Conservation (phyloP, 768 basidiomycete species). For the Auricularia sp. region DNA sequence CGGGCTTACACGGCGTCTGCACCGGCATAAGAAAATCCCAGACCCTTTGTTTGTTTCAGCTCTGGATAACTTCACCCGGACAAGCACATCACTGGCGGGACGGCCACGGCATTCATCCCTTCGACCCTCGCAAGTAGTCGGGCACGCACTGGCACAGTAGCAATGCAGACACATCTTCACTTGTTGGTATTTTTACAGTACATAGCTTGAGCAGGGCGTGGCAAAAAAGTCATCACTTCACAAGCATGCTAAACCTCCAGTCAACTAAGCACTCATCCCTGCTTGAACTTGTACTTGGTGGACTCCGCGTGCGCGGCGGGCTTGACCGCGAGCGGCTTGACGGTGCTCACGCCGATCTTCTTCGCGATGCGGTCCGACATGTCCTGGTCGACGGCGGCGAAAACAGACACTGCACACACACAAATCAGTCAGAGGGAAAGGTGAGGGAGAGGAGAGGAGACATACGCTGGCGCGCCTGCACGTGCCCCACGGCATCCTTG, state of each 20-base stretch:
- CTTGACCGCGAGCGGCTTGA: slow-evolving; percentile 52
- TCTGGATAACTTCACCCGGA: too few relatives aligned
- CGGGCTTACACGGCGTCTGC: too few relatives aligned
- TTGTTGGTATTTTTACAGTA: not conserved
- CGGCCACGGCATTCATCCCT: too few relatives aligned
- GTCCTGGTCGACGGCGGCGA: slow-evolving; percentile 54
- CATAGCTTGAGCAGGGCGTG: not conserved
- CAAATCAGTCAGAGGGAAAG: not conserved
- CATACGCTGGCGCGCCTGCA: slow-evolving; percentile 46
- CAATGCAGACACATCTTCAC: too few relatives aligned
- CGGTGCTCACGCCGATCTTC: slow-evolving; percentile 50
- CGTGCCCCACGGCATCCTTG: slow-evolving; percentile 57
- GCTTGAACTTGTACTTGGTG: not conserved
- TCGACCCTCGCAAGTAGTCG: too few relatives aligned
- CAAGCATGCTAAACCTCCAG: too few relatives aligned
- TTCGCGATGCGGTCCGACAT: slow-evolving; percentile 72
- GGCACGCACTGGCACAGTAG: too few relatives aligned
- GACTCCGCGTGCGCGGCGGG: slow-evolving; percentile 28
- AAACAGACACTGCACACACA: slow-evolving; percentile 24
- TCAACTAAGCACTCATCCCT: too few relatives aligned
- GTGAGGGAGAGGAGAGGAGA: slow-evolving; percentile 22
- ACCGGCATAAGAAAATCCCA: too few relatives aligned
- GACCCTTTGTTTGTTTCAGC: too few relatives aligned
- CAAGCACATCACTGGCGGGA: too few relatives aligned
- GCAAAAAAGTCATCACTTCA: too few relatives aligned